Evolutionary conservation across 2,329 filamentous ascomycete genomes (phyloP), one percentile per base, ranked within the genome.

Genomic region (Colletotrichum magnum): DNA sequence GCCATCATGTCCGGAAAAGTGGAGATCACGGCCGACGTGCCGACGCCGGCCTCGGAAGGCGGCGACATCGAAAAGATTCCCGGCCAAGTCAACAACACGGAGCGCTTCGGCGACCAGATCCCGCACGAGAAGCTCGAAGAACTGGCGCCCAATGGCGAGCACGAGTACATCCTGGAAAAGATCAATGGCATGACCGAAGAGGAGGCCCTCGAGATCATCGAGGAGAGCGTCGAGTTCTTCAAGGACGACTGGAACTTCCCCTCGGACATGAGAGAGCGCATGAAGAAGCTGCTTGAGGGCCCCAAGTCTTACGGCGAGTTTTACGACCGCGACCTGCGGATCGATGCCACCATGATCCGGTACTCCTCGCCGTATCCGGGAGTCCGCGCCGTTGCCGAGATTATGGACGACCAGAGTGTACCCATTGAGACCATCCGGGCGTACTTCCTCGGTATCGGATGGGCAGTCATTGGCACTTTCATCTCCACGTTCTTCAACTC

Each of bases 241-340:
- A 73, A 75, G 24, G 82, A 84, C 61, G 82, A 84, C 72, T 83
- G 81, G 80, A 83, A 83, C 72, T 84, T 84, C 47, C 82, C 82
- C 0, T 72, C 77, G 2, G 79, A 81, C 5, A 84, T 83, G 81
- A 75, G 80, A 26, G 77, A 77, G n/a, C 80, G 80, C 18, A 82
- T 84, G 79, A 71, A 74, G 61, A 73, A 73, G n/a, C 75, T 83
- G 1, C 71, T 84, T 2, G 69, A 76, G 12, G 82, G 81, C 0
- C 77, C 75, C 1, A 82, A 84, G 68, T 57, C 72, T 0, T 84
- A 83, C 68, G 82, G 81, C 6, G 78, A 80, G 7, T 78, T 77
- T 39, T 84, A 82, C 59, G 81, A 80, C 57, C 78, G 81, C 7
- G 82, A 84, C 69, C 69, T 84, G 61, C 74, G 80, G 43, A 76